These are phyloP conservation scores for Gaultheria prostrata DNA, from an alignment of 148 eudicot species.

Conservation along the genomic window DNA sequence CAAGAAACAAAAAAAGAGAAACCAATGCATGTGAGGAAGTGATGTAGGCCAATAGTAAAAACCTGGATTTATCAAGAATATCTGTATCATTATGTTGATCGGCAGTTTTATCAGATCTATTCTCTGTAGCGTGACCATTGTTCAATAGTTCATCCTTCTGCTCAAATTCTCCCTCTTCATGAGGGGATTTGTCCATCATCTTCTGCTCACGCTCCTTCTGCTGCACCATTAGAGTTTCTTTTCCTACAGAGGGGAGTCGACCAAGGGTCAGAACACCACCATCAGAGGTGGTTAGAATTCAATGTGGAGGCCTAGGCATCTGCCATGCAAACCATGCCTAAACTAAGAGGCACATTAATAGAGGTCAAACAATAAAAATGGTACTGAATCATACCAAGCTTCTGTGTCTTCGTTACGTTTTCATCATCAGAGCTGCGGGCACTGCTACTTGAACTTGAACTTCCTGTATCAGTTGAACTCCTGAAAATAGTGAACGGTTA, in stretches of 20 bases:
- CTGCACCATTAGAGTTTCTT: constrained; percentile 21
- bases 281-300: background rate
- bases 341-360: background rate
- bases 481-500: constrained; percentile 33
- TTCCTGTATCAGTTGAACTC: constrained; percentile 61
- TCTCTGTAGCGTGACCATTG: constrained; percentile 38
- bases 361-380: background rate
- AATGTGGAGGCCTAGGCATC: background rate
- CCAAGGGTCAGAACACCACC: constrained; percentile 14
- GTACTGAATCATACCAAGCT: constrained; percentile 26
- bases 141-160: constrained; percentile 29
- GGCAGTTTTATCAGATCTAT: constrained; percentile 30
- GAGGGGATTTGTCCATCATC: constrained; percentile 21
- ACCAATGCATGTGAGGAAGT: constrained; percentile 1
- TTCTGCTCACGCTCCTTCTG: constrained; percentile 32
- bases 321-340: background rate
- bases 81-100: constrained; percentile 24
- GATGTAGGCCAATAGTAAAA: constrained; percentile 11
- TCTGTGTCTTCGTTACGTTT: constrained; percentile 29
- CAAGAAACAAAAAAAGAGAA: background rate
- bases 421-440: constrained; percentile 62
- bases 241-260: constrained; percentile 31
- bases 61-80: constrained; percentile 59
- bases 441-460: constrained; percentile 43
- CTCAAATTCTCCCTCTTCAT: constrained; percentile 47